Conservation (phyloP, 768 basidiomycete species). For the Rhodocollybia butyracea region DNA sequence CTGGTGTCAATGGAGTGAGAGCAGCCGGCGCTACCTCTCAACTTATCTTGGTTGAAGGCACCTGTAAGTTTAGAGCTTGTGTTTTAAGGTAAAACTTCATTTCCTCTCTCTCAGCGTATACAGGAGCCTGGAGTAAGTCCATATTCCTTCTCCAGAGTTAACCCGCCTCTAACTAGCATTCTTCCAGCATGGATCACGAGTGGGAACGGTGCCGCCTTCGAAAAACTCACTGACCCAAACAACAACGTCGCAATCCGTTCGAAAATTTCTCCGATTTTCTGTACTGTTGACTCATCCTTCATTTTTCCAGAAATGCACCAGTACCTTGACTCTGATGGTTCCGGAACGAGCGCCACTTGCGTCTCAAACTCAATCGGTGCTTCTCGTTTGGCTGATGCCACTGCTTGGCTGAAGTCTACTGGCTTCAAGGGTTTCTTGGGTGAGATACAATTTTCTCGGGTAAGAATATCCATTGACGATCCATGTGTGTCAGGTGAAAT, state of each 20-base stretch:
- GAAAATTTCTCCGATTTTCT: constrained; percentile 11
- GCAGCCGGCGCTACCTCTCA: constrained; percentile 58
- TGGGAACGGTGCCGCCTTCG: constrained; percentile 53
- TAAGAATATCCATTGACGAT: too few relatives aligned
- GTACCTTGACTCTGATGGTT: constrained; percentile 65
- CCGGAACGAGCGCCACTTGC: constrained; percentile 50
- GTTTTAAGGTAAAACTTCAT: background rate
- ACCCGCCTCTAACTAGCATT: background rate
- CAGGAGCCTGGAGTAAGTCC: constrained; percentile 54
- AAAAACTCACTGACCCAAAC: constrained; percentile 51
- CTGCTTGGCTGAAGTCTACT: constrained; percentile 55
- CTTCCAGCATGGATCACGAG: constrained; percentile 48
- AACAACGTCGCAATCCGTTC: constrained; percentile 59
- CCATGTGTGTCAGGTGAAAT: too few relatives aligned
- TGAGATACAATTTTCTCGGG: too few relatives aligned
- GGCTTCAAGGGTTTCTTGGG: constrained; percentile 61
- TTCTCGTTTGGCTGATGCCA: constrained; percentile 53
- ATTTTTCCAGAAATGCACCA: constrained; percentile 58
- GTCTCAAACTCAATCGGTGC: constrained; percentile 59
- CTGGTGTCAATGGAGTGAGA: constrained; percentile 64
- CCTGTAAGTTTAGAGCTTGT: constrained; percentile 23
- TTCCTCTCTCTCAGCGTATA: constrained; percentile 43
- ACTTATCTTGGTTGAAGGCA: constrained; percentile 46
- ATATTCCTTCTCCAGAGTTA: background rate
- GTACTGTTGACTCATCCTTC: background rate